Evolutionary conservation across 75 land plant species (phyloP).

Genomic region (Cupressus sempervirens): DNA sequence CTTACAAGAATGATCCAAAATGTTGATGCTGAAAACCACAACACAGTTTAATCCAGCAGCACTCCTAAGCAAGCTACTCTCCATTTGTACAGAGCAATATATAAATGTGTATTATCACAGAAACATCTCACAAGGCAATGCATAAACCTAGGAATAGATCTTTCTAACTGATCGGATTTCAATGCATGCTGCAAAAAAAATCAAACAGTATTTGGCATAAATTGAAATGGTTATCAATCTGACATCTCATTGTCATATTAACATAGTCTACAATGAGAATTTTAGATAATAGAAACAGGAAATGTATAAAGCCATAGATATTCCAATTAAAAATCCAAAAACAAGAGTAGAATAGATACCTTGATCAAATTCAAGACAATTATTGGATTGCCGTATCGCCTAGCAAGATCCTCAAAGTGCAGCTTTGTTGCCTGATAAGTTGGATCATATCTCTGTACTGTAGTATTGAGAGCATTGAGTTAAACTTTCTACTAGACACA

Average conservation of each 20-base stretch:
- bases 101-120: background rate
- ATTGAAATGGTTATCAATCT: background rate
- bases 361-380: conserved; percentile 86
- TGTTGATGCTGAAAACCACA: no score
- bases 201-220: background rate
- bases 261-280: background rate
- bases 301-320: background rate
- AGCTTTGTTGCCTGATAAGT: conserved; percentile 85
- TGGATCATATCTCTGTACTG: conserved; percentile 98
- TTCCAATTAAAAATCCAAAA: background rate
- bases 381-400: conserved; percentile 95
- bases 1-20: no score
- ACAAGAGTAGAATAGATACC: conserved; percentile 27
- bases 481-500: background rate
- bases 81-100: background rate
- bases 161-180: background rate
- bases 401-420: conserved; percentile 91
- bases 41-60: no score
- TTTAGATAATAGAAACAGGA: background rate
- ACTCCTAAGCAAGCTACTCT: background rate
- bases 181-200: background rate
- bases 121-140: background rate
- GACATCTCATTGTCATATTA: no score
- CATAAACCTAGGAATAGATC: background rate
- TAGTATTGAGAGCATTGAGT: background rate